Evolutionary conservation across 805 yeast genomes (phyloP), one percentile per base, ranked within the genome.

Genomic region (Kuraishia ogatae): DNA sequence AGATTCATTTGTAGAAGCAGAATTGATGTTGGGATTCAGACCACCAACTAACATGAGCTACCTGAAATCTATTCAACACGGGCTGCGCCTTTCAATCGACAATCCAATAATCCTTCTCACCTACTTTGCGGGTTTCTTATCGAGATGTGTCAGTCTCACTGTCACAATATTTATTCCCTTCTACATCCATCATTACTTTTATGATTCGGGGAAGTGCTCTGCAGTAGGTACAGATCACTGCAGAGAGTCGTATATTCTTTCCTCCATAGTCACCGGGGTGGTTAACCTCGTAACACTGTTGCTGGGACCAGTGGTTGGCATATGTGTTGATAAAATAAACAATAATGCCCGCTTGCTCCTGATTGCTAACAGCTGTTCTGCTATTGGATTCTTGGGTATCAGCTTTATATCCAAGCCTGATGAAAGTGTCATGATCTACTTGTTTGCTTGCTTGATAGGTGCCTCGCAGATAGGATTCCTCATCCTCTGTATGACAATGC

Each of bases 241-340:
- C 62, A 76, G 78, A 53, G 85, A 83, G 47, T 89, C 87, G 0
- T 84, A 82, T 59, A 72, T 83, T 8, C 76, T 79, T 56, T 80
- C 89, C 19, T 88, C 90, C 0, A 83, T 86, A 49, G 68, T 86
- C 29, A 79, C 87, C 0, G 93, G 93, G 8, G 77, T 84, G n/a
- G 74, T 83, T 2, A 85, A 85, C 59, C 71, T 82, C 0, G 72
- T 77, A 23, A 78, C 85, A 1, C 69, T 86, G 23, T n/a, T 82
- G 0, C 71, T 78, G 50, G 84, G 91, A 0, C 92, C 91, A 15
- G 24, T 82, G 1, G 80, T 83, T 75, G 92, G 91, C 2, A 62
- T 73, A 52, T 61, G 80, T n/a, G 75, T 82, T 22, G 89, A 84
- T 64, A 67, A 64, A 26, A 61, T 64, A 51, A 69, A 69, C 48